Base-by-base conservation (phyloP, 768 basidiomycete species). In the Crucibulum laeve region DNA sequence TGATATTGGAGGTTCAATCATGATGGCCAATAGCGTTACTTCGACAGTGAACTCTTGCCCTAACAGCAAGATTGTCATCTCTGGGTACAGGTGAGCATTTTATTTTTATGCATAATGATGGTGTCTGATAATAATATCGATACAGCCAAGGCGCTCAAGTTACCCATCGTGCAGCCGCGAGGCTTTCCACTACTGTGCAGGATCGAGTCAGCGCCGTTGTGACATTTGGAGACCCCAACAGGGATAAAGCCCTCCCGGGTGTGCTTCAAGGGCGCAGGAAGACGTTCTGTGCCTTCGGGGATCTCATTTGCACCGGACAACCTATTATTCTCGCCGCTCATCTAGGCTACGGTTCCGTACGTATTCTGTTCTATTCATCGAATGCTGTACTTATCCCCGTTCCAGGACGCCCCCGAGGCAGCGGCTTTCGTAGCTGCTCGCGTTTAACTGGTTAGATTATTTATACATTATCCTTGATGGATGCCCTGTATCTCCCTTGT, bases 1-100 rank as follows among this genome's bases (percentile, higher is more conserved):
- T n/a, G 50, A 52, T 26, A 18, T 33, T 11, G 44, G 42, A n/a
- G 50, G 50, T 25, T 44, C 44, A 14, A 34, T n/a, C 11, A 49
- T 47, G 18, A 52, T 49, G 50, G 50, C 50, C 1, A 38, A 34
- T 39, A 30, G 34, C 10, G 28, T 46, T 21, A 40, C 46, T 25
- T 8, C 11, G 34, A 50, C 35, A 33, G 56, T 54, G 4, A 49
- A 34, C 15, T 41, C 45, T 5, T 62, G 57, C 50, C 60, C 60
- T 2, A 51, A 52, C 25, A 45, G 57, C 1, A 46, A 42, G n/a
- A 47, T 58, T 23, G 52, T 62, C n/a, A 41, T 56, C 7, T 50
- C 54, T 26, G 60, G 60, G 13, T 61, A 60, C 21, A 37, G 36
- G 36, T 37, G 21, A 32, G 8, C 28, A n/a, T n/a, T n/a, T n/a